These are phyloP conservation scores for Persicaria maculosa DNA, from an alignment of 148 eudicot species.

Conservation along the genomic window DNA sequence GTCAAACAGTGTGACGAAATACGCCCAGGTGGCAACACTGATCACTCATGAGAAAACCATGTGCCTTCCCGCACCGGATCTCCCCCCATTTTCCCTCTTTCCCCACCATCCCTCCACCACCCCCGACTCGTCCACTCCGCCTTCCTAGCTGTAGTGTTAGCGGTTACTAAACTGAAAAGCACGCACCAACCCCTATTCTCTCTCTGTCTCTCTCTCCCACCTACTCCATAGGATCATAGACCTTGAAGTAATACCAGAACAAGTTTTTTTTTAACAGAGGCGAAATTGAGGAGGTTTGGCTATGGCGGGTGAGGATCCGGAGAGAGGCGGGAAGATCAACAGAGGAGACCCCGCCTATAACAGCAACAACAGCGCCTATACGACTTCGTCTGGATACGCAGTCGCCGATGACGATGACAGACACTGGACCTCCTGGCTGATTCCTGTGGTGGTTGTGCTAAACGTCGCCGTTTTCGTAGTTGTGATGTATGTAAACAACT, in stretches of 20 bases:
- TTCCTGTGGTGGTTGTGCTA: conserved; percentile 44
- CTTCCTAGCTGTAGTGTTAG: background rate
- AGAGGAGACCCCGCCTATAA: background rate
- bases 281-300: background rate
- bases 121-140: background rate
- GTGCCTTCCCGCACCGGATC: background rate
- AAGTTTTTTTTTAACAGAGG: too few relatives aligned
- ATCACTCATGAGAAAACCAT: background rate
- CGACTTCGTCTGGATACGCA: background rate
- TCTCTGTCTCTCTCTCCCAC: background rate
- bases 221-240: background rate
- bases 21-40: background rate
- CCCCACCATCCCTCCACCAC: background rate
- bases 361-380: background rate
- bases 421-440: conserved; percentile 60
- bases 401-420: conserved; percentile 18
- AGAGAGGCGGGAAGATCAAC: background rate
- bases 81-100: background rate
- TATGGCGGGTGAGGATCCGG: background rate
- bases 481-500: conserved; percentile 51
- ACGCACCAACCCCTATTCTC: background rate
- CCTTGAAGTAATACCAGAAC: too few relatives aligned
- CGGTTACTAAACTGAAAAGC: background rate
- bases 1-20: background rate
- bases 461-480: conserved; percentile 49